Base-by-base conservation (phyloP, 1,284 basidiomycete species). In the Leccinum laetum region DNA sequence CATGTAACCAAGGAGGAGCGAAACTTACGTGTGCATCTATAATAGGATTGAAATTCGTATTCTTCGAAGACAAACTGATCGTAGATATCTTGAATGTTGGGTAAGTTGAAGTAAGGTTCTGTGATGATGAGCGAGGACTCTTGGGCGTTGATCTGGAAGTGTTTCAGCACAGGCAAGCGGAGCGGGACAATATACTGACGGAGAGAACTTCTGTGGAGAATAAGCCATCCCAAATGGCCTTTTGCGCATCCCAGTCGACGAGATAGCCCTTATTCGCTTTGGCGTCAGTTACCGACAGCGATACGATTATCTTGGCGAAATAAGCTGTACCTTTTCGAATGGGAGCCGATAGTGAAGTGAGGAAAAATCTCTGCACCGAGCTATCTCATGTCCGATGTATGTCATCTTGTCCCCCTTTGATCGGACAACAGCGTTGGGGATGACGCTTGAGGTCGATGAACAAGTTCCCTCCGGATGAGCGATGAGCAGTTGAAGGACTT, bases 41-140 rank as follows among this genome's bases (percentile, higher is more conserved):
- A 85, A 75, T 94, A 94, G 58, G 92, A 90, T 56, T 84, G 81
- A 73, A 97, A 98, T 72, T 96, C 96, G 80, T 96, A 98, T 77
- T 98, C 95, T 73, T 98, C 96, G 72, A 98, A 98, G 0, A 97
- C 82, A 74, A 99, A 92, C 78, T 98, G 92, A 76, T 98, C 96
- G 69, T 96, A 95, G 49, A 93, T 87, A 53, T 94, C 91, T n/a
- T n/a, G n/a, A n/a, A n/a, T n/a, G n/a, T n/a, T n/a, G 18, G 94
- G 93, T 10, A 97, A 81, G 77, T 97, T 95, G 83, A 96, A 93
- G 75, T 95, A 95, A 3, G 96, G 94, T 78, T 98, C 96, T 3
- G 96, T 98, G 61, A 98, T 85, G 60, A 98, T 80, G 44, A 97
- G 80, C 2, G 90, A 89, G 0, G 90, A 86, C 59, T 88, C 84